Evolutionary conservation across 257 asterid genomes (phyloP), one percentile per base, ranked within the genome.

Genomic region (Ocimum tenuiflorum): DNA sequence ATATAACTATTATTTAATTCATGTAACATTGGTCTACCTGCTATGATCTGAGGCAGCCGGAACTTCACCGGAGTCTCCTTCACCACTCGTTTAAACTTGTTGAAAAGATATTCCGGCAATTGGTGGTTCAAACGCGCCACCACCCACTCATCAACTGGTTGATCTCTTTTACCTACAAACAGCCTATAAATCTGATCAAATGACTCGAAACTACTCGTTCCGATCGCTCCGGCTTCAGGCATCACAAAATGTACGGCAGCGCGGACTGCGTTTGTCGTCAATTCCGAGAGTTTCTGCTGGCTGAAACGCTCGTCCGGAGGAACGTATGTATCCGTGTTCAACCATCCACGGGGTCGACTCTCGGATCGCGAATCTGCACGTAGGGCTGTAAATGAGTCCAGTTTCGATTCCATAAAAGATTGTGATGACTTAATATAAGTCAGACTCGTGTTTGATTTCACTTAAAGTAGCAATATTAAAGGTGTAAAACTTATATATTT

Each of bases 291-390:
- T 61, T 77, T 79, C 68, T 77, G 43, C 57, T 75, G 76, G 76
- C 73, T 79, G 57, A 77, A 79, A 24, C 67, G 67, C 54, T 82
- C 87, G 45, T 82, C 85, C 8, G 80, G 78, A 58, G 87, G 87
- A 27, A 79, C 75, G 36, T 74, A 77, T 17, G 41, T 36, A 43
- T 69, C 75, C 7, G 59, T 42, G 27, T 61, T 71, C 68, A 79
- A 70, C 51, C 67, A 52, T 52, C 59, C 69, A 49, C 27, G 58
- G 23, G 63, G 75, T 46, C 69, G 70, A 41, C 60, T 79, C 75
- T 76, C 79, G 15, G 48, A 41, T 27, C 56, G 76, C 60, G 60
- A 41, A 47, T 75, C 78, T 75, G 69, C 15, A 51, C 14, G 45
- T 12, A n/a, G n/a, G n/a, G n/a, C n/a, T n/a, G n/a, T n/a, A n/a